Percentiles rank a stretch among this genome's conserved stretches.
Evolutionary conservation across 305 asterid species (phyloP).

Genomic region (Nicotiana rustica): DNA sequence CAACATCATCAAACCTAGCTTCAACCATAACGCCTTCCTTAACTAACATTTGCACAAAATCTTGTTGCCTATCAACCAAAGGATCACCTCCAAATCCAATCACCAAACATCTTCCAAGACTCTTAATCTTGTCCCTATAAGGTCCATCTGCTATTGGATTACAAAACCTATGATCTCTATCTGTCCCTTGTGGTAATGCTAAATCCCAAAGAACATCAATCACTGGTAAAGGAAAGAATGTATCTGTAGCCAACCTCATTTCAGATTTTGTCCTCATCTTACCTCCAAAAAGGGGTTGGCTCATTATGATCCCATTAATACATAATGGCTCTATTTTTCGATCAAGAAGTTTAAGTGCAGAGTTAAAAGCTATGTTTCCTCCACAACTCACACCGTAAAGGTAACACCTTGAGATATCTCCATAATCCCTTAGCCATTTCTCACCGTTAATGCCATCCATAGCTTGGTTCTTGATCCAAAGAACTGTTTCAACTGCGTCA

Average conservation of each 20-base stretch:
- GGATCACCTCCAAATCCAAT: conserved; percentile 85
- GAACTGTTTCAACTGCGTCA: conserved; percentile 70
- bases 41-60: conserved; percentile 67
- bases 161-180: conserved; percentile 75
- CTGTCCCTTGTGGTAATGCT: conserved; percentile 69
- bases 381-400: conserved; percentile 76
- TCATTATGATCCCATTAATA: conserved; percentile 62
- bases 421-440: conserved; percentile 68
- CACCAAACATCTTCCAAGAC: conserved; percentile 72
- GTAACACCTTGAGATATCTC: conserved; percentile 69
- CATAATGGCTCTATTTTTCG: conserved; percentile 49
- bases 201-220: conserved; percentile 83
- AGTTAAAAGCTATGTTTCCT: conserved; percentile 66
- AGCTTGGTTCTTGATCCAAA: conserved; percentile 69
- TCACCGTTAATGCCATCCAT: conserved; percentile 50
- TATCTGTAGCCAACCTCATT: conserved; percentile 59
- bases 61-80: conserved; percentile 76
- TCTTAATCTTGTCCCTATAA: conserved; percentile 48
- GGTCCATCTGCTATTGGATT: conserved; percentile 65
- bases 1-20: conserved; percentile 77
- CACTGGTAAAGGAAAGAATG: conserved; percentile 66
- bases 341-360: conserved; percentile 55
- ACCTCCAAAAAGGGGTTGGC: conserved; percentile 81
- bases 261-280: conserved; percentile 66
- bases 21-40: conserved; percentile 69